Evolutionary conservation across 1,139 yeast genomes (phyloP).

Genomic region (Debaryomycetaceae sp.): DNA sequence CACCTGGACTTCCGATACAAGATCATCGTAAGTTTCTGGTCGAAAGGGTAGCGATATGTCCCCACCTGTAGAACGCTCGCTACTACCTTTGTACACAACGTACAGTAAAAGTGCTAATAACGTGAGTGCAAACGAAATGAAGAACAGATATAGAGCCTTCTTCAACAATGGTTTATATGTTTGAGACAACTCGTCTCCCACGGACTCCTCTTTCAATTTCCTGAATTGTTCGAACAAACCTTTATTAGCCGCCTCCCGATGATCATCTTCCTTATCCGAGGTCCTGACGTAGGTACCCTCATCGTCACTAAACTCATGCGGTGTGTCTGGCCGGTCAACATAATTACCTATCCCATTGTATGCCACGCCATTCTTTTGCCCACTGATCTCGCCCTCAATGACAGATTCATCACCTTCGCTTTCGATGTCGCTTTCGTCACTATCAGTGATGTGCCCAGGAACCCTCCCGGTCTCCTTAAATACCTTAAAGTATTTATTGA

Average conservation of each 20-base stretch:
- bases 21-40: conserved; percentile 7
- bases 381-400: conserved; percentile 7
- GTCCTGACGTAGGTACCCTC: not conserved
- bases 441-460: conserved; percentile 4
- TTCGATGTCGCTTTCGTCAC: conserved; percentile 6
- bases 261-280: conserved; percentile 1
- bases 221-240: conserved; percentile 7
- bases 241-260: conserved; percentile 2
- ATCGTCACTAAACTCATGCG: not conserved
- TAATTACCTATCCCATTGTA: conserved; percentile 1
- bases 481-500: conserved; percentile 12
- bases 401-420: conserved; percentile 7
- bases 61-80: not conserved
- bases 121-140: not conserved
- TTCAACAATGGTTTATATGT: not conserved
- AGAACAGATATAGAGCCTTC: not conserved
- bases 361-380: not conserved
- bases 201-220: conserved; percentile 3
- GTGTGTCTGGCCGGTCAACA: conserved; percentile 2
- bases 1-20: conserved; percentile 14
- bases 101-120: not conserved
- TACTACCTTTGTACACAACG: conserved; percentile 1
- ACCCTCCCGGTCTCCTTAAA: conserved; percentile 8
- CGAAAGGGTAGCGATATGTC: not conserved
- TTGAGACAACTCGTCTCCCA: not conserved